Base-by-base conservation (phyloP, 2,329 filamentous ascomycete species). In the Setomelanomma holmii region DNA sequence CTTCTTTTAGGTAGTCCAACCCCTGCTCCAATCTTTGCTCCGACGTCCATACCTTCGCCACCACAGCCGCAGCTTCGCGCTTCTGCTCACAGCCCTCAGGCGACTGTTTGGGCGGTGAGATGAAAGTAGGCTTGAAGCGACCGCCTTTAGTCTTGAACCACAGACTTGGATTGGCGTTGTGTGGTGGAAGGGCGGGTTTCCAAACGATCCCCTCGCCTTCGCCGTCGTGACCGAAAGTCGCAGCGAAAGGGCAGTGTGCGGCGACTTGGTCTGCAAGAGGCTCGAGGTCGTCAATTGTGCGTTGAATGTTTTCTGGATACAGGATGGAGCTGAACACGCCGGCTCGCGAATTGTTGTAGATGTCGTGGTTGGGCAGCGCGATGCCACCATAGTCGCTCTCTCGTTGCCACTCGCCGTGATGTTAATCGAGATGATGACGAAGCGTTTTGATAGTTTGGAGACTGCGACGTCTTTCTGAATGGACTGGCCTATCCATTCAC, bases 81-180 rank as follows among this genome's bases (percentile, higher is more conserved):
- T 58, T 60, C 45, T 55, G 60, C 8, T 42, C 50, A 2, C 42
- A 47, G 2, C 27, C 19, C 6, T 50, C 54, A 2, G 52, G 20
- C 24, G 53, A 58, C 45, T 57, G 66, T 8, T 38, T 38, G 1
- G 64, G 62, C 21, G 56, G 39, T 0, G 58, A 58, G 14, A 57
- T 51, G 24, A 61, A 66, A 1, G 56, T 66, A 4, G 66, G 64
- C 19, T 67, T 69, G 49, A 69, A 69, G 3, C 41, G 55, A 0
- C 67, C 66, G 4, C 68, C 67, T 43, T 60, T 69, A 1, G 60
- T 69, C 36, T 69, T 68, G 46, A 69, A 68, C 66, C 64, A 69
- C 2, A 67, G 48, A 4, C 48, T 21, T 1, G 61, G 22, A 24
- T 64, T 56, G 5, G 17, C 21, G 16, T 60, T 54, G 36, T 62